Percentiles rank a stretch among this genome's conserved stretches.
These are phyloP conservation scores for Funneliformis mosseae DNA, from an alignment of 192 early-diverging fungal species.

Conservation along the genomic window DNA sequence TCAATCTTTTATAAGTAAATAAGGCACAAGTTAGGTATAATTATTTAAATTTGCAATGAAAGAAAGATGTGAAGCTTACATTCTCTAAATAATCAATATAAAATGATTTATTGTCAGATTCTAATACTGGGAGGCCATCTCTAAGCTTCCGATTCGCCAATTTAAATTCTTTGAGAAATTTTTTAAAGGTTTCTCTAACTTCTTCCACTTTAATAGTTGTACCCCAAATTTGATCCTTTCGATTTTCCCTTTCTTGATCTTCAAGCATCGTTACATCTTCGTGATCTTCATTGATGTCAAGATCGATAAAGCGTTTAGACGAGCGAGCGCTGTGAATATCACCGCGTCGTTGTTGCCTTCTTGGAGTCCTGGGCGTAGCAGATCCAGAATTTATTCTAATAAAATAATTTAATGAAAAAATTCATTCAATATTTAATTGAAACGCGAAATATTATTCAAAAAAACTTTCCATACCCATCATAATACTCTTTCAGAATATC, in stretches of 20 bases:
- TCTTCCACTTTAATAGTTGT: conserved; percentile 91
- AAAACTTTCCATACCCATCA: background rate
- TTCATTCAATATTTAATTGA: background rate
- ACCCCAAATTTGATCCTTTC: conserved; percentile 77
- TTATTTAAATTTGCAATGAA: background rate
- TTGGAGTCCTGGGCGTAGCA: background rate
- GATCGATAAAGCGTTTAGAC: background rate
- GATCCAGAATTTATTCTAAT: background rate
- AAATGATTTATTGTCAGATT: conserved; percentile 64
- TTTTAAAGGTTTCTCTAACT: conserved; percentile 72
- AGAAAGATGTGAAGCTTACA: conserved; percentile 34
- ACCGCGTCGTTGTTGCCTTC: background rate
- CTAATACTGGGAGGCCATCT: conserved; percentile 36
- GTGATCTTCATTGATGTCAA: background rate
- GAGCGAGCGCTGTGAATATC: background rate
- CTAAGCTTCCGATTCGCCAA: conserved; percentile 54
- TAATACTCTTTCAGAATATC: background rate
- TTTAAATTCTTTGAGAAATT: conserved; percentile 80
- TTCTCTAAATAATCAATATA: conserved; percentile 74
- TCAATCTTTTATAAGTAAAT: conserved; percentile 54
- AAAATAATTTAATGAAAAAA: background rate
- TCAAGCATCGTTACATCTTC: background rate
- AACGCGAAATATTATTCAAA: background rate
- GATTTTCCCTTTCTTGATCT: background rate
- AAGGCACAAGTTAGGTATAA: background rate